Percentiles rank a stretch among this genome's conserved stretches.
These are phyloP conservation scores for Claviceps purpurea DNA, from an alignment of 2,329 filamentous ascomycete species.

Conservation along the genomic window DNA sequence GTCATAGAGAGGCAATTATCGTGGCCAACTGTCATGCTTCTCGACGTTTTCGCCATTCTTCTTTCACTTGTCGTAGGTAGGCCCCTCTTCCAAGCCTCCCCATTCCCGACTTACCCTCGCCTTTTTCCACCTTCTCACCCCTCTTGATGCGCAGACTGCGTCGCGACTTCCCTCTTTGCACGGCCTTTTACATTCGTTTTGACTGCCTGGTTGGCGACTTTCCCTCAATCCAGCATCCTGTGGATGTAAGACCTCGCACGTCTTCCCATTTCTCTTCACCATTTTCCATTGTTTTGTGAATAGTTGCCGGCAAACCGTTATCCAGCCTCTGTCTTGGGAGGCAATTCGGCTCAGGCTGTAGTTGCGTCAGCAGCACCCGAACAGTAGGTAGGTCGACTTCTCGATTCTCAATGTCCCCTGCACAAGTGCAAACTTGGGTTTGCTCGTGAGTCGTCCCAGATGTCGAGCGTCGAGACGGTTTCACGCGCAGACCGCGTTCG, in stretches of 20 bases:
- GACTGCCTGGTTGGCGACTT: constrained; percentile 2
- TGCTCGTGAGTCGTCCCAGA: background rate
- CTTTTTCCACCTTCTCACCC: background rate
- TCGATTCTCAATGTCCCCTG: background rate
- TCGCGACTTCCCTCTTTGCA: constrained; percentile 6
- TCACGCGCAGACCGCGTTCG: background rate
- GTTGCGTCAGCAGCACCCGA: background rate
- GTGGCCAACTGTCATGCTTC: background rate
- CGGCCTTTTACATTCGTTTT: background rate
- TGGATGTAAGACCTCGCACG: background rate
- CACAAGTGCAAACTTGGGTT: background rate
- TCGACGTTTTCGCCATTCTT: background rate
- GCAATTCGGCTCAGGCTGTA: background rate
- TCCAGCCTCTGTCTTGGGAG: background rate
- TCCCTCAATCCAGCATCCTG: constrained; percentile 2
- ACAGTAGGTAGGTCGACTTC: constrained; percentile 1
- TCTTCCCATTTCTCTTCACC: background rate
- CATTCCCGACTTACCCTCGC: background rate
- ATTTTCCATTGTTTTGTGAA: background rate
- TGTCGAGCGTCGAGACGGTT: background rate
- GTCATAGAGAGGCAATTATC: background rate
- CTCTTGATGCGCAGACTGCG: constrained; percentile 1
- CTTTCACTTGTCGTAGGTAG: background rate
- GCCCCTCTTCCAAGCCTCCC: too few relatives aligned
- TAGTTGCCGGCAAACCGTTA: background rate